Conservation (phyloP, 176 grass and related monocot species). For the Avena sativa region DNA sequence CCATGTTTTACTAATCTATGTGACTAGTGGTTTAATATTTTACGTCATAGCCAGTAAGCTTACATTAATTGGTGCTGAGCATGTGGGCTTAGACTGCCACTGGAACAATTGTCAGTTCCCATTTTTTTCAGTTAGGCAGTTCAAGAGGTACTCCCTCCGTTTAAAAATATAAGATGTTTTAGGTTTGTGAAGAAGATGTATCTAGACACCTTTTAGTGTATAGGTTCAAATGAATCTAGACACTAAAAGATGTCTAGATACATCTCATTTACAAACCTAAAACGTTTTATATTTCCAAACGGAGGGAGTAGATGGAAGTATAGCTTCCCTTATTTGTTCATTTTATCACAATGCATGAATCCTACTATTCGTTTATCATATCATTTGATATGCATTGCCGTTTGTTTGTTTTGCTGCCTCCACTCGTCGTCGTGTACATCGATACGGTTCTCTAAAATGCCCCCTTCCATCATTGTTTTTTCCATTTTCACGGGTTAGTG, state of each 20-base stretch:
- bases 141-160: neutral
- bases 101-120: neutral
- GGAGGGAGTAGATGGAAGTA: neutral
- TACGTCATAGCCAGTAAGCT: neutral
- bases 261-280: too few relatives aligned
- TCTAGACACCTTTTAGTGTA: too few relatives aligned
- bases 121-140: neutral
- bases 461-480: neutral
- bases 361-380: neutral
- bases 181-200: too few relatives aligned
- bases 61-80: neutral
- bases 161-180: too few relatives aligned
- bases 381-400: conserved; percentile 15
- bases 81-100: conserved; percentile 42
- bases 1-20: conserved; percentile 28
- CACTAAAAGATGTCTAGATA: too few relatives aligned
- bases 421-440: neutral
- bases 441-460: neutral
- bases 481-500: neutral
- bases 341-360: neutral
- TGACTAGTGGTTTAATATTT: conserved; percentile 5
- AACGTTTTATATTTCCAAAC: too few relatives aligned
- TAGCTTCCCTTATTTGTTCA: neutral
- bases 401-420: neutral
- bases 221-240: too few relatives aligned